Evolutionary conservation across 768 basidiomycete genomes (phyloP).

Genomic region (Macrolepiota fuliginosa): DNA sequence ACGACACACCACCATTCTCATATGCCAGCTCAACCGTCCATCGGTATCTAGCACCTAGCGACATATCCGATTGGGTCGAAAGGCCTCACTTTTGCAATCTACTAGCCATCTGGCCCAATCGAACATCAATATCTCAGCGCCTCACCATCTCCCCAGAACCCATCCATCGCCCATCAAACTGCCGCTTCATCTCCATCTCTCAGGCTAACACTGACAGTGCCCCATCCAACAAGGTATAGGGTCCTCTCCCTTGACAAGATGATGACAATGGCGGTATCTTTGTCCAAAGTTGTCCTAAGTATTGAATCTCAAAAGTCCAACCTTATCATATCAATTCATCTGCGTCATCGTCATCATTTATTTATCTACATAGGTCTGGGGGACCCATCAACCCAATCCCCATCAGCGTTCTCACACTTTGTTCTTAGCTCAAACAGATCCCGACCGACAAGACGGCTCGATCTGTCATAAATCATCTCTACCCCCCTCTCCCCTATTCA

Average conservation of each 20-base stretch:
- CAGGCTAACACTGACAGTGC: not conserved
- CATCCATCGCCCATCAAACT: not conserved
- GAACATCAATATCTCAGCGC: not conserved
- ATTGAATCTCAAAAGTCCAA: no score
- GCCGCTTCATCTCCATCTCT: not conserved
- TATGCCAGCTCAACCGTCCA: not conserved
- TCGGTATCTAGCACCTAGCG: not conserved
- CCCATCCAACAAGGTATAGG: not conserved
- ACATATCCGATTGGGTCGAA: not conserved
- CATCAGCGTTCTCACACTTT: not conserved
- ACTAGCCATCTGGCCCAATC: not conserved
- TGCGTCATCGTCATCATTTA: not conserved
- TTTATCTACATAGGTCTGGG: no score
- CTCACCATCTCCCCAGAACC: not conserved
- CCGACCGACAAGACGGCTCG: not conserved
- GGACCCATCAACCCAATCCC: no score
- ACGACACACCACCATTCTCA: not conserved
- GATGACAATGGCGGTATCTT: no score
- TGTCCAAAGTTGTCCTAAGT: no score
- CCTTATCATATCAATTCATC: no score
- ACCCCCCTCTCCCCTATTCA: not conserved
- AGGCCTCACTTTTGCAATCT: not conserved
- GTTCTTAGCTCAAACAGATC: not conserved
- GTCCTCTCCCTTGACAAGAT: no score
- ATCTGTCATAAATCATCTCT: not conserved